Base-by-base conservation (phyloP, 768 basidiomycete genomes). In the Termitomyces eurrhizus region DNA sequence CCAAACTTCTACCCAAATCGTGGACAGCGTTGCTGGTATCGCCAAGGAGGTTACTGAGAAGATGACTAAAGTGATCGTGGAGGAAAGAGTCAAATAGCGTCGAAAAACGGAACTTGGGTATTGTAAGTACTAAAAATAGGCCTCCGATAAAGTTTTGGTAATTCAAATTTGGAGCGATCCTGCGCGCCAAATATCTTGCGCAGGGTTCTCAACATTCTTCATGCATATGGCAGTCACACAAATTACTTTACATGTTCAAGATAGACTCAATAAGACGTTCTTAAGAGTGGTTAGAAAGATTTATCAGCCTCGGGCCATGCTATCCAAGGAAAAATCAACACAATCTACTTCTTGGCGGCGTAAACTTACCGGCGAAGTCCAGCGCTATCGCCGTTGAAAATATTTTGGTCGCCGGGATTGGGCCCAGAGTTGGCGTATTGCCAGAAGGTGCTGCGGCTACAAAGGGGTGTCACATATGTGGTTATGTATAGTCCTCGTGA, bases 401-500 rank as follows among this genome's bases (percentile, higher is more conserved):
- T 61, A 62, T 87, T 79, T 52, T 81, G 79, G 61, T 86, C 84
- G 45, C 85, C 85, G 48, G 83, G 83, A 65, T 81, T 82, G 29
- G 80, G 49, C 4, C 84, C 81, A 36, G 79, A 78, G 60, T 84
- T 76, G 3, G 80, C 80, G 54, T 83, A 85, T 66, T 86, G 83
- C 84, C 84, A 86, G 70, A 87, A 86, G 0, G 85, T 83, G 13
- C 74, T 65, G 65, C 72, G 79, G 7, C 82, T 82, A 37, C 33
- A 4, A n/a, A 29, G 2, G 16, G 29, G 33, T 36, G 11, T 56
- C 16, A 45, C 7, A 42, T 42, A 14, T 13, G 36, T 42, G 2
- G 12, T 4, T 4, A 21, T 12, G 5, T 46, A 36, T 7, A 56
- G 32, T 26, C 14, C 7, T 42, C 26, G 16, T 36, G 69, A 63